Conservation (phyloP, 2,329 filamentous ascomycete species). For the Paracoccidioides lutzii region DNA sequence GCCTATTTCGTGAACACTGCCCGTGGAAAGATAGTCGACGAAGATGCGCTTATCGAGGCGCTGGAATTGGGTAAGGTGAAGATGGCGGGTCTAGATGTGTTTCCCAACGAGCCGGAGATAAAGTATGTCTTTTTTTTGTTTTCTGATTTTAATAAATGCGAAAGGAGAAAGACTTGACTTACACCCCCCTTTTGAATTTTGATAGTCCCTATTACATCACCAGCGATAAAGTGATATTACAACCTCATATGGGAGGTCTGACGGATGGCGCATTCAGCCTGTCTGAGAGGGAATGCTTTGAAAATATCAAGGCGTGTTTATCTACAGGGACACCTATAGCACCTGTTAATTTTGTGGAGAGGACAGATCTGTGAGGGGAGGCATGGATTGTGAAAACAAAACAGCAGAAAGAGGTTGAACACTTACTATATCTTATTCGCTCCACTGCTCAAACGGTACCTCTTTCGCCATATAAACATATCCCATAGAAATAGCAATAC, state of each 20-base stretch:
- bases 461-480: too few species aligned
- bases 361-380: neutral
- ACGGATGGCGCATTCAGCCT: slow-evolving; percentile 35
- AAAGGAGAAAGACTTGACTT: neutral
- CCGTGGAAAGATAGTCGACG: slow-evolving; percentile 38
- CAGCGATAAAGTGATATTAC: slow-evolving; percentile 31
- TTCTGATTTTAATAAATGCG: neutral
- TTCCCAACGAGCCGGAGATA: slow-evolving; percentile 33
- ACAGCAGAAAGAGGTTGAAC: neutral
- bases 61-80: slow-evolving; percentile 36
- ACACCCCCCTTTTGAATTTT: neutral
- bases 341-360: slow-evolving; percentile 21
- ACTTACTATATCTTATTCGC: neutral
- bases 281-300: slow-evolving; percentile 35
- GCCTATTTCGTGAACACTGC: slow-evolving; percentile 40
- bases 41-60: slow-evolving; percentile 35
- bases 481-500: too few species aligned
- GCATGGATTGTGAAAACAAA: neutral
- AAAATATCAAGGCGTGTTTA: slow-evolving; percentile 33
- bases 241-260: slow-evolving; percentile 35
- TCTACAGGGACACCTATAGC: slow-evolving; percentile 27
- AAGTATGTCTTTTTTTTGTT: neutral
- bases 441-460: too few species aligned
- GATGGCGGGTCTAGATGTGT: slow-evolving; percentile 39
- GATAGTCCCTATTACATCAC: slow-evolving; percentile 29